A percentile compares a stretch with the other conserved stretches of the same genome.
Evolutionary conservation across 192 early-diverging fungal species (phyloP).

Genomic region (Chytriomyces hyalinus): DNA sequence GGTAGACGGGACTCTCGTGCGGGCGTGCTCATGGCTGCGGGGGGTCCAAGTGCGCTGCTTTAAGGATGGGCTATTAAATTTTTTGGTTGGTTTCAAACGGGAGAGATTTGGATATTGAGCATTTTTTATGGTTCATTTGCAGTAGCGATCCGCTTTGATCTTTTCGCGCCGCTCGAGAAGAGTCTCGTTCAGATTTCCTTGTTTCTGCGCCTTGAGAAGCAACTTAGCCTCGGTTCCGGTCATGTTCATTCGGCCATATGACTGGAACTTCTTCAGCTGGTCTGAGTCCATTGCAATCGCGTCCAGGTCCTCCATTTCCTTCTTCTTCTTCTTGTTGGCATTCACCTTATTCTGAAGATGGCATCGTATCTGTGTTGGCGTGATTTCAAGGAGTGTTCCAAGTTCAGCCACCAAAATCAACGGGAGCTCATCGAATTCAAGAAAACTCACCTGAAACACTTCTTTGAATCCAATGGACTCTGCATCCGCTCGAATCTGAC

Average conservation of each 20-base stretch:
- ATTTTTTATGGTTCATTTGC: constrained; percentile 67
- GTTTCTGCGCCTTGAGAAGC: constrained; percentile 69
- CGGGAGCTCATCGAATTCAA: background rate
- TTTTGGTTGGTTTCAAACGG: too few species aligned
- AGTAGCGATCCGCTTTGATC: constrained; percentile 83
- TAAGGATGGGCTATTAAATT: too few species aligned
- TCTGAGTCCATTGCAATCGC: constrained; percentile 68
- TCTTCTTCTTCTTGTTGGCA: constrained; percentile 47
- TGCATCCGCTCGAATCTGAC: constrained; percentile 67
- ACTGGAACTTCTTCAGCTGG: constrained; percentile 76
- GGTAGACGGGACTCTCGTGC: too few species aligned
- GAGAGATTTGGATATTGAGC: constrained; percentile 13
- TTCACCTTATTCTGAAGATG: constrained; percentile 71
- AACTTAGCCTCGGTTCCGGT: constrained; percentile 60
- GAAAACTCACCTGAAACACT: constrained; percentile 58
- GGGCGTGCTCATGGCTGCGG: too few species aligned
- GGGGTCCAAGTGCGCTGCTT: too few species aligned
- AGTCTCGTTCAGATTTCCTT: constrained; percentile 73
- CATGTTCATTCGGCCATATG: constrained; percentile 64
- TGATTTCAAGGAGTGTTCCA: background rate
- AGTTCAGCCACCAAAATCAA: background rate
- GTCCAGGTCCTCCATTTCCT: constrained; percentile 53
- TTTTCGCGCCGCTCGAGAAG: constrained; percentile 80
- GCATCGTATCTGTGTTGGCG: constrained; percentile 41
- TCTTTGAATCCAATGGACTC: constrained; percentile 76